These are phyloP conservation scores for Aureobasidium zeae DNA, from an alignment of 2,329 filamentous ascomycete species.

Conservation along the genomic window DNA sequence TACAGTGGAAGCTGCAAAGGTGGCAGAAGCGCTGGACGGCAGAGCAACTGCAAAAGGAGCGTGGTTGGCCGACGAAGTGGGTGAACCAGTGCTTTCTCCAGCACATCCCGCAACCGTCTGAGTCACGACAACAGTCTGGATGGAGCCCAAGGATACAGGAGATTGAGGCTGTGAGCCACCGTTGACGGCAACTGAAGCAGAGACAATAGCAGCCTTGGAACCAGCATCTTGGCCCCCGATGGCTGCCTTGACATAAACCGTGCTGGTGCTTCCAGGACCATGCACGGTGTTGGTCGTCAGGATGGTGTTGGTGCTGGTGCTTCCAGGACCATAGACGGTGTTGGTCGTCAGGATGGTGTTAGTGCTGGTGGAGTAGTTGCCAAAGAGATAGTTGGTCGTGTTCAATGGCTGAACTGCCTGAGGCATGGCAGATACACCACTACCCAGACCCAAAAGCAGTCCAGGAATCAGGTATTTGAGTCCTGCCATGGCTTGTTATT, in stretches of 20 bases:
- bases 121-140: conserved; percentile 4
- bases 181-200: neutral
- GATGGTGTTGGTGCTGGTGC: neutral
- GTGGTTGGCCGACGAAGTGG: neutral
- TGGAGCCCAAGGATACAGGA: neutral
- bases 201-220: neutral
- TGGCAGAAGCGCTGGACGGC: neutral
- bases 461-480: neutral
- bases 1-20: neutral
- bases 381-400: neutral
- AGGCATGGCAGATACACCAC: conserved; percentile 1
- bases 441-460: neutral
- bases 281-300: neutral
- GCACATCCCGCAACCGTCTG: conserved; percentile 3
- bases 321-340: neutral
- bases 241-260: neutral
- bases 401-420: neutral
- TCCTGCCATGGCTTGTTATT: neutral
- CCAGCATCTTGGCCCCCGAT: neutral
- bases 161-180: neutral
- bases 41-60: conserved; percentile 1
- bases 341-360: conserved; percentile 1
- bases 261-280: neutral
- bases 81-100: neutral
- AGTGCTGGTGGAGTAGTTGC: conserved; percentile 4